phyloP scores from a whole-genome alignment of 306 rosid species.

The Corylus americana region DNA sequence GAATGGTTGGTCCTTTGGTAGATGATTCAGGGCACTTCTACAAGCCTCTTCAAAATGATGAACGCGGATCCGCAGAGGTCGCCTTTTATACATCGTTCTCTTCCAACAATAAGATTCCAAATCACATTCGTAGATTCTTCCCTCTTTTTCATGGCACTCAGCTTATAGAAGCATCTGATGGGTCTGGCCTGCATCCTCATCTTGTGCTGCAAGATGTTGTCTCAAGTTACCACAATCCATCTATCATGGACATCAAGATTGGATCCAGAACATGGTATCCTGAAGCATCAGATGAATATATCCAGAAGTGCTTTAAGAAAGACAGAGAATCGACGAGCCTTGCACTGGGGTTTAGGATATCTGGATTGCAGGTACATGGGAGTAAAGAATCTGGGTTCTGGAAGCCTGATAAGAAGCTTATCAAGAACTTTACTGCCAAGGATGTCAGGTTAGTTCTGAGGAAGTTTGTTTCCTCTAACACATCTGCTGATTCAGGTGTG shows the following conservation, averaged over 20 bases:
- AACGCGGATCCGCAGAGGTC: conserved; percentile 57
- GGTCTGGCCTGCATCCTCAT: conserved; percentile 69
- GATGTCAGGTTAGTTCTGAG: conserved; percentile 38
- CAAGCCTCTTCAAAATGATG: conserved; percentile 73
- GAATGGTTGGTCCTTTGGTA: conserved; percentile 67
- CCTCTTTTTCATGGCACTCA: conserved; percentile 61
- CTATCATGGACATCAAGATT: conserved; percentile 68
- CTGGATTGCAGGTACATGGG: conserved; percentile 58
- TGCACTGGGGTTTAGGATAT: conserved; percentile 64
- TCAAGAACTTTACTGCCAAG: conserved; percentile 32
- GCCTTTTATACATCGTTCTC: conserved; percentile 48
- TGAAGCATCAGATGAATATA: conserved; percentile 57
- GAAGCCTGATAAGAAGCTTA: conserved; percentile 47
- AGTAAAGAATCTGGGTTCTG: conserved; percentile 43
- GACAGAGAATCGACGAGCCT: conserved; percentile 51
- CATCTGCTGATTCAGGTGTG: conserved; percentile 16
- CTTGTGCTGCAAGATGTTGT: conserved; percentile 58
- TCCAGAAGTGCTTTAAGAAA: conserved; percentile 47
- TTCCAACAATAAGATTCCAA: conserved; percentile 37
- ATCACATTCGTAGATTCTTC: conserved; percentile 44
- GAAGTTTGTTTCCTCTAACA: conserved; percentile 64
- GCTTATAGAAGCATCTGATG: conserved; percentile 61
- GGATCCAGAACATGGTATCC: conserved; percentile 87
- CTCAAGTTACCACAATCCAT: conserved; percentile 32
- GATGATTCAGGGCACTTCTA: conserved; percentile 77